Evolutionary conservation across 2,329 filamentous ascomycete species (phyloP).

Genomic region (Ceratocystis huliohia): DNA sequence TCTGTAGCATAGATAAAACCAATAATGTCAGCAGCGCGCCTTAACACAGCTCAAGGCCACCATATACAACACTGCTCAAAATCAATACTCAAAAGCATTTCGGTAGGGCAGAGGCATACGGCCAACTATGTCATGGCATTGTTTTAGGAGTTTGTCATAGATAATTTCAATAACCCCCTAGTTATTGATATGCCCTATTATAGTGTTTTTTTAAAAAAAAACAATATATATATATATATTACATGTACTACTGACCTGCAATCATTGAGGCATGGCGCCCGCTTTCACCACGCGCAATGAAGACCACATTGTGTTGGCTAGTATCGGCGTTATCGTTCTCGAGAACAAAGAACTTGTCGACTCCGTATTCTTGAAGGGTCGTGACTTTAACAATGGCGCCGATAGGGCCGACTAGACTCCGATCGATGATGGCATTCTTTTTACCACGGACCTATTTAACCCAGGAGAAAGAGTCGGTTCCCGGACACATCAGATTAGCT

Average conservation of each 20-base stretch:
- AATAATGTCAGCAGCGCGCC: background rate
- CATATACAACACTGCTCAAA: background rate
- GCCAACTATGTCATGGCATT: background rate
- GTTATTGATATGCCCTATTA: background rate
- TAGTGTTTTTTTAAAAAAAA: background rate
- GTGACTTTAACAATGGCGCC: conserved; percentile 91
- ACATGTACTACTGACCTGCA: conserved; percentile 55
- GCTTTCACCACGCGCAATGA: conserved; percentile 83
- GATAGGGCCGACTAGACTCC: conserved; percentile 75
- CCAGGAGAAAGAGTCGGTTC: background rate
- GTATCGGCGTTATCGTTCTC: conserved; percentile 93
- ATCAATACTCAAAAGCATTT: background rate
- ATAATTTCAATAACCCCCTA: background rate
- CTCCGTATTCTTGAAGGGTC: conserved; percentile 88
- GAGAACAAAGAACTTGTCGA: conserved; percentile 93
- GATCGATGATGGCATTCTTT: conserved; percentile 94
- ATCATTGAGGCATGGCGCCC: conserved; percentile 71
- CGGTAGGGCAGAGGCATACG: background rate
- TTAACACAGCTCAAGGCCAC: background rate
- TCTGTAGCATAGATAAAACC: conserved; percentile 38
- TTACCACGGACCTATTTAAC: conserved; percentile 74
- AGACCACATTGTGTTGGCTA: conserved; percentile 88
- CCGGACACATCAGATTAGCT: background rate
- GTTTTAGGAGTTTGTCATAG: background rate
- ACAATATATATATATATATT: background rate